A percentile compares a stretch with the other conserved stretches of the same genome.
These are phyloP conservation scores for Termitomyces sp. DNA, from an alignment of 768 basidiomycete species.

Conservation along the genomic window DNA sequence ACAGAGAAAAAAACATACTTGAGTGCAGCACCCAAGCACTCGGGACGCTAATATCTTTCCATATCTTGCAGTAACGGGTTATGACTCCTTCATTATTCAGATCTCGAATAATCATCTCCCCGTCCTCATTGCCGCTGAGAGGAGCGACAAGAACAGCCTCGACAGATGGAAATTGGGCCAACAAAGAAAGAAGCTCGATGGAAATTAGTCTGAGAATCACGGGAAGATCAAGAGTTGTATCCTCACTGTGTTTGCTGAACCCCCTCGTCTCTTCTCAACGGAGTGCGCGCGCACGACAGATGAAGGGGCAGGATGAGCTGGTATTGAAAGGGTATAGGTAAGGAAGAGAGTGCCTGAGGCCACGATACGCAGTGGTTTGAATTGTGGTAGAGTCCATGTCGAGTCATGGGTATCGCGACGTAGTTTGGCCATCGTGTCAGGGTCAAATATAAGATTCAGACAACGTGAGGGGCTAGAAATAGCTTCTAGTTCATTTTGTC, in stretches of 20 bases:
- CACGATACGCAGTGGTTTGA: conserved; percentile 61
- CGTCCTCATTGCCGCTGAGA: conserved; percentile 69
- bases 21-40: conserved; percentile 79
- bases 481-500: conserved; percentile 14
- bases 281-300: conserved; percentile 66
- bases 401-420: conserved; percentile 37
- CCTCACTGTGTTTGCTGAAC: conserved; percentile 57
- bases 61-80: conserved; percentile 70
- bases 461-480: not conserved
- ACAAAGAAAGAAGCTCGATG: conserved; percentile 51
- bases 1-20: conserved; percentile 31
- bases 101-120: conserved; percentile 53
- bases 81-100: conserved; percentile 64
- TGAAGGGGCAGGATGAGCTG: conserved; percentile 51
- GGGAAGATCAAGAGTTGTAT: not conserved
- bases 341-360: conserved; percentile 79
- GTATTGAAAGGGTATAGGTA: conserved; percentile 65
- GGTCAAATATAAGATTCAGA: not conserved
- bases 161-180: conserved; percentile 65
- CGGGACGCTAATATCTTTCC: conserved; percentile 69
- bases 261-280: conserved; percentile 63
- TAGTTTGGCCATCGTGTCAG: conserved; percentile 37
- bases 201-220: conserved; percentile 2
- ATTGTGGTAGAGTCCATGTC: conserved; percentile 17
- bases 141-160: conserved; percentile 72